Base-by-base conservation (phyloP, 169 alveolate species). In the Eimeria brunetti region DNA sequence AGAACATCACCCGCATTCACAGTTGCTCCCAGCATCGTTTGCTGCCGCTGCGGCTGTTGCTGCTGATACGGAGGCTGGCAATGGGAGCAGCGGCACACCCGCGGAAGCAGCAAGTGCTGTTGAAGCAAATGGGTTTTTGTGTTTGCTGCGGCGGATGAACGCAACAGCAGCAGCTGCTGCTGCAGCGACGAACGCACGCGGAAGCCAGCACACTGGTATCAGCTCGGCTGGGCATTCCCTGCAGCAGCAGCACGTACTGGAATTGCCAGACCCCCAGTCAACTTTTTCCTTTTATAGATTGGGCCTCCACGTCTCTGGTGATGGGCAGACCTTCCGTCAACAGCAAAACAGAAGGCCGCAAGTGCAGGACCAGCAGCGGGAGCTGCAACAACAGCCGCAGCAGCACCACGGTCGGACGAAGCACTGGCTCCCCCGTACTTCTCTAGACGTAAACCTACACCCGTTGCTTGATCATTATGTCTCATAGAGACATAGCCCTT, bases 91-190 rank as follows among this genome's bases (percentile, higher is more conserved):
- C 30, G 14, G 49, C 62, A 41, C 33, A 20, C 30, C 86, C 27
- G 44, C 86, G 24, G 62, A 18, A 38, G 46, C 56, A 73, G 46
- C 46, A 0, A 38, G 56, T n/a, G 60, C 30, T 41, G 62, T 9
- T 24, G 56, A 8, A 41, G 60, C 49, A 4, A 60, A 76, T 33
- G 56, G 41, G 27, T 58, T 46, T 14, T 38, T 2, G n/a, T 11
- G n/a, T 20, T 41, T 76, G 16, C 60, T 76, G 86, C 86, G 27
- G 24, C 27, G 86, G 86, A 76, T 76, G 86, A 12, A 16, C 62
- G 86, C 86, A 41, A 41, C 86, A 16, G 78, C 78, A 67, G 78
- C 78, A 67, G 78, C 78, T 18, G 78, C 78, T 67, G 78, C 78
- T 22, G 62, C 86, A 9, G 53, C 83, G 9, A 60, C 41, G 18